phyloP scores from a whole-genome alignment of 306 rosid genomes.

The Arachis hypogaea region DNA sequence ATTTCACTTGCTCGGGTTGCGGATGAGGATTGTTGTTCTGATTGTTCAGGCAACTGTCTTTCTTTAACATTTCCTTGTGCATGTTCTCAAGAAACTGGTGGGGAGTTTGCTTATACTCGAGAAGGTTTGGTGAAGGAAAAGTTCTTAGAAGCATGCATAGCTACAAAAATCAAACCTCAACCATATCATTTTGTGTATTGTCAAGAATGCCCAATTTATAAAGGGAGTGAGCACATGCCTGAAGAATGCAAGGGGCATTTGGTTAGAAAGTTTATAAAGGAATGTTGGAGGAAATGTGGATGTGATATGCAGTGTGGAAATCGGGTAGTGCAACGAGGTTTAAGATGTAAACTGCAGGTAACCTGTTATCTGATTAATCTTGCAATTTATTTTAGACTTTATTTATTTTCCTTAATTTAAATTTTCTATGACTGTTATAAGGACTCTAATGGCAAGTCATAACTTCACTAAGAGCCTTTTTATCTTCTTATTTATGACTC shows the following conservation, averaged over 20 bases:
- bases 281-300: conserved; percentile 98
- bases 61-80: conserved; percentile 74
- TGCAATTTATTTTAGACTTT: conserved; percentile 14
- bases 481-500: background rate
- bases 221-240: conserved; percentile 53
- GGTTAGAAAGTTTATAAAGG: conserved; percentile 79
- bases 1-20: conserved; percentile 84
- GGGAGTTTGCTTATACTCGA: conserved; percentile 83
- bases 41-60: conserved; percentile 78
- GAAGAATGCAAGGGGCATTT: conserved; percentile 85
- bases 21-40: conserved; percentile 78
- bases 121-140: conserved; percentile 73
- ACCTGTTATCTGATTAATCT: conserved; percentile 40
- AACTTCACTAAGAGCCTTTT: background rate
- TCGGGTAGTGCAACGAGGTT: conserved; percentile 85
- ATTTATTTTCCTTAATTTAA: conserved; percentile 16
- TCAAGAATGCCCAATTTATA: conserved; percentile 70
- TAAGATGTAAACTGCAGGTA: conserved; percentile 84
- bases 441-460: conserved; percentile 4
- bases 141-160: conserved; percentile 55
- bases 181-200: conserved; percentile 59
- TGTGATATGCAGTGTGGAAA: conserved; percentile 89
- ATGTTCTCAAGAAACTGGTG: conserved; percentile 93
- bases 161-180: conserved; percentile 56
- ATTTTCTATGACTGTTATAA: conserved; percentile 7